Evolutionary conservation across 2,329 filamentous ascomycete genomes (phyloP).

Genomic region (Pestalotiopsis fici): DNA sequence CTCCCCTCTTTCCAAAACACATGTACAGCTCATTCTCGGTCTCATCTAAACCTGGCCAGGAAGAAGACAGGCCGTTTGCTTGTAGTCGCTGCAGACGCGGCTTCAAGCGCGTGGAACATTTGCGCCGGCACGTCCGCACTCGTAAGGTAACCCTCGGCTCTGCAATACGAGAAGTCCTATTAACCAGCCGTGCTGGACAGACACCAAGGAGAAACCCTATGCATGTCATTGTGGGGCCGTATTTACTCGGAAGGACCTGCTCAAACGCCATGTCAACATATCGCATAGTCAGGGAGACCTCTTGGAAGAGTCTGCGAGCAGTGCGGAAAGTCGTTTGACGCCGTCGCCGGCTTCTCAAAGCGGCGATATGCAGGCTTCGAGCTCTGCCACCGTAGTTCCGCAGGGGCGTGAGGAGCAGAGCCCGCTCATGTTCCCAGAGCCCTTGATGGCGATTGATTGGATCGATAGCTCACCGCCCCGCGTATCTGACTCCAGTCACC

Average conservation of each 20-base stretch:
- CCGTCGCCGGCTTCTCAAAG: not conserved
- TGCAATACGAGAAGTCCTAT: not conserved
- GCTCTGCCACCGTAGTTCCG: not conserved
- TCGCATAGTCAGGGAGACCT: not conserved
- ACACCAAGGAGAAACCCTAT: not conserved
- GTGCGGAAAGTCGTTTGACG: not conserved
- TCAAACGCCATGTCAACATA: not conserved
- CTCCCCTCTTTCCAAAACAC: not conserved
- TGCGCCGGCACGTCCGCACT: not conserved
- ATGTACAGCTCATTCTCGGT: not conserved
- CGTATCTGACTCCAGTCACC: not conserved
- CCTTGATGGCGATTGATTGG: not conserved
- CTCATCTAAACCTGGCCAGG: not conserved
- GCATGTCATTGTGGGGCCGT: not conserved
- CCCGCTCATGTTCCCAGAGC: not conserved
- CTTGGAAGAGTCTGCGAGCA: not conserved
- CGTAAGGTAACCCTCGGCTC: not conserved
- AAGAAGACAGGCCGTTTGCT: not conserved
- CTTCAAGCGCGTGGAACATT: not conserved
- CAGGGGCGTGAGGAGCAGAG: not conserved
- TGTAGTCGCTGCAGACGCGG: not conserved
- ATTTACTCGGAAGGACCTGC: not conserved
- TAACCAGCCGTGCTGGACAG: not conserved
- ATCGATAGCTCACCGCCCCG: not conserved
- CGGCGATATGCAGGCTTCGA: not conserved